Conservation (phyloP, 306 rosid genomes). For the Erythrophleum fordii region DNA sequence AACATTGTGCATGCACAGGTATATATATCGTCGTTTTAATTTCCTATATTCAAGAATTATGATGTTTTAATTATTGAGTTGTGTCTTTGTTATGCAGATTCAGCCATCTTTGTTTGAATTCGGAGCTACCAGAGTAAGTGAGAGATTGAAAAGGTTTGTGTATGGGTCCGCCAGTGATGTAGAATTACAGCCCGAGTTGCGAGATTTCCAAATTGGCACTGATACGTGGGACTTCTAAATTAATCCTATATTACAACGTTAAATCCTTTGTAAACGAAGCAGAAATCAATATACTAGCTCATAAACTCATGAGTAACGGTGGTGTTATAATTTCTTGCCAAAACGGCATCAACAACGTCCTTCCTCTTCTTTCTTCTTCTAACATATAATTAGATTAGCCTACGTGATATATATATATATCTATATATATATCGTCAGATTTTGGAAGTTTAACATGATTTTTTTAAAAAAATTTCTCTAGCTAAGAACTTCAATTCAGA, state of each 20-base stretch:
- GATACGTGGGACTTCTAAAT: slow-evolving; percentile 33
- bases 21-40: neutral
- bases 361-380: neutral
- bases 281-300: neutral
- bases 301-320: neutral
- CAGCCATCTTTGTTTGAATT: slow-evolving; percentile 39
- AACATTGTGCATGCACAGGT: slow-evolving; percentile 67
- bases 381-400: neutral
- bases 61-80: neutral
- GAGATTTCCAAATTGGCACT: slow-evolving; percentile 48
- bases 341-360: neutral
- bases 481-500: neutral
- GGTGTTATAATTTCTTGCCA: neutral
- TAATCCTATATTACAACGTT: neutral
- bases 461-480: neutral
- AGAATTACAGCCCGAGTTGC: slow-evolving; percentile 43
- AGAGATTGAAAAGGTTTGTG: slow-evolving; percentile 56
- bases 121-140: slow-evolving; percentile 56
- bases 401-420: neutral
- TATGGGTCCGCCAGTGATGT: slow-evolving; percentile 55
- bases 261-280: neutral
- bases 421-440: neutral
- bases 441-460: neutral
- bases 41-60: neutral
- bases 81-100: slow-evolving; percentile 46